Evolutionary conservation across 257 asterid species (phyloP).

Genomic region (Jasminum sambac): DNA sequence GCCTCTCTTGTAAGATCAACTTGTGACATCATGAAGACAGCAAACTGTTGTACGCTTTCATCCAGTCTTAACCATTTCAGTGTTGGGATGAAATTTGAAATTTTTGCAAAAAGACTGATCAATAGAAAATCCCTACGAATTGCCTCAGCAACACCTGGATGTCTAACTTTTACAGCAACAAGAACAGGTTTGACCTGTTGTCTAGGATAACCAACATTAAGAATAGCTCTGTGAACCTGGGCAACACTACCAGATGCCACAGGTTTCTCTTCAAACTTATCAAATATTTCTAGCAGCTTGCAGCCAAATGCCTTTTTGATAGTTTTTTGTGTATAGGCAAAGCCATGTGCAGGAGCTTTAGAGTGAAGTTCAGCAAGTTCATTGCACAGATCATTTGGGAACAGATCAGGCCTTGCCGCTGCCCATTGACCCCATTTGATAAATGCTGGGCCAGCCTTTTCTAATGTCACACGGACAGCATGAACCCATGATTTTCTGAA

Average conservation of each 20-base stretch:
- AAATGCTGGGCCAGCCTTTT: slow-evolving; percentile 92
- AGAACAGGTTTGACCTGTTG: slow-evolving; percentile 60
- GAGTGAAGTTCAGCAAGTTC: slow-evolving; percentile 81
- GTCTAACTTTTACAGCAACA: slow-evolving; percentile 92
- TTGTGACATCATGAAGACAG: slow-evolving; percentile 90
- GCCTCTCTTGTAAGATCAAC: slow-evolving; percentile 96
- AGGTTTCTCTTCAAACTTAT: slow-evolving; percentile 75
- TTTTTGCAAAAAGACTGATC: slow-evolving; percentile 65
- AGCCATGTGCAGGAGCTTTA: slow-evolving; percentile 82
- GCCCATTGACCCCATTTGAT: slow-evolving; percentile 99
- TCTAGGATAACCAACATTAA: slow-evolving; percentile 63
- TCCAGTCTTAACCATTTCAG: slow-evolving; percentile 86
- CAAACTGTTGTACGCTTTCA: slow-evolving; percentile 83
- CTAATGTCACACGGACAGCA: slow-evolving; percentile 61
- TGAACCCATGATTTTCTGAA: slow-evolving; percentile 72
- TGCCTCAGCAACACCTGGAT: slow-evolving; percentile 85
- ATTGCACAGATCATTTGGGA: slow-evolving; percentile 66
- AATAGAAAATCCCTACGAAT: slow-evolving; percentile 74
- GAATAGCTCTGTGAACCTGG: slow-evolving; percentile 78
- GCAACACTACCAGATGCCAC: slow-evolving; percentile 92
- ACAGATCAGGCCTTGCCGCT: slow-evolving; percentile 89
- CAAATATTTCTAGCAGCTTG: slow-evolving; percentile 66
- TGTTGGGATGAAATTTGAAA: slow-evolving; percentile 56
- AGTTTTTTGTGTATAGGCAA: slow-evolving; percentile 64
- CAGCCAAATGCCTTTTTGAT: slow-evolving; percentile 81